Percentiles rank a stretch among this genome's conserved stretches.
phyloP scores from a whole-genome alignment of 768 basidiomycete species.

The Leccinum longicurvipes region DNA sequence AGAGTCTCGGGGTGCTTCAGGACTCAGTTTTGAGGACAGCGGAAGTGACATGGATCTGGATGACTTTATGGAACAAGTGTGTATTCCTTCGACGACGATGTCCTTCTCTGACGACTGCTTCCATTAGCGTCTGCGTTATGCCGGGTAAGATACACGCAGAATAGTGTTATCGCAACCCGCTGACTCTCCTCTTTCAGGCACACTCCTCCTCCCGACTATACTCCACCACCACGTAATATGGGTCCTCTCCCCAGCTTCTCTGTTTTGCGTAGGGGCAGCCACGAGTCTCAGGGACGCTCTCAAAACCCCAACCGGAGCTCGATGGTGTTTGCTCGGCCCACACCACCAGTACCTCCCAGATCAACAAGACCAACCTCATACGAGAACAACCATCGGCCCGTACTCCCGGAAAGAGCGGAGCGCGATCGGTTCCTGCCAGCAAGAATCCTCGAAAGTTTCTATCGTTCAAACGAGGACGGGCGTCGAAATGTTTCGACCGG shows the following conservation, averaged over 20 bases:
- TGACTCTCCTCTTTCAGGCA: conserved; percentile 14
- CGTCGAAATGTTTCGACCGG: conserved; percentile 16
- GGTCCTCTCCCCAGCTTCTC: conserved; percentile 13
- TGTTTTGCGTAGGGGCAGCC: conserved; percentile 15
- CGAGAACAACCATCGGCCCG: conserved; percentile 13
- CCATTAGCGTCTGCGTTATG: conserved; percentile 26
- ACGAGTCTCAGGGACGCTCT: conserved; percentile 7
- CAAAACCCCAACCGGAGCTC: conserved; percentile 14
- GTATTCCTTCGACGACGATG: not conserved
- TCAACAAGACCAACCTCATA: conserved; percentile 8
- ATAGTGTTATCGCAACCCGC: not conserved
- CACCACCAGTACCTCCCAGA: conserved; percentile 7
- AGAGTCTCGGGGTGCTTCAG: conserved; percentile 14
- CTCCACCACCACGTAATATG: conserved; percentile 19
- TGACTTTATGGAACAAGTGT: conserved; percentile 12
- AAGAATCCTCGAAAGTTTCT: conserved; percentile 20
- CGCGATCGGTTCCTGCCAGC: conserved; percentile 24
- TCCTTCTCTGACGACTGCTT: conserved; percentile 1
- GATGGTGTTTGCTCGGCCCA: conserved; percentile 5
- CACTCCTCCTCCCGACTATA: conserved; percentile 24
- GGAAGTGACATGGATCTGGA: conserved; percentile 29
- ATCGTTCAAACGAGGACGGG: conserved; percentile 23
- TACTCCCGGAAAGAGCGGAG: conserved; percentile 18
- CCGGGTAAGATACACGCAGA: conserved; percentile 15
- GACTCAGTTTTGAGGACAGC: conserved; percentile 21